Evolutionary conservation across 345 rosid species (phyloP).

Genomic region (Eucalyptus regnans): DNA sequence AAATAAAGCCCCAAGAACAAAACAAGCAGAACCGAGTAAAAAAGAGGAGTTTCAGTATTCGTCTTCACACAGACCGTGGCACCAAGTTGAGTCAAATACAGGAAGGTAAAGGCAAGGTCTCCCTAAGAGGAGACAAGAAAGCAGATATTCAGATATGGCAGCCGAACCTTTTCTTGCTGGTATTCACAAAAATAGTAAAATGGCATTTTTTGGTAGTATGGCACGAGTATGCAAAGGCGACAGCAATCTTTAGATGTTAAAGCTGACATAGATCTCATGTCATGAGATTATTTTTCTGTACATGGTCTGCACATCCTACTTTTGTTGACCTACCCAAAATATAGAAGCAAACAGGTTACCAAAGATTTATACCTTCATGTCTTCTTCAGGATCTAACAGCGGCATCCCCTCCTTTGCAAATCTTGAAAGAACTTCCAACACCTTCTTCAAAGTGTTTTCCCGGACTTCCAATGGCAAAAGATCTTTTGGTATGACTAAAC

Average conservation of each 20-base stretch:
- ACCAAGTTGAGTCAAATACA: background rate
- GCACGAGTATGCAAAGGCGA: background rate
- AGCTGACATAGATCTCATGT: background rate
- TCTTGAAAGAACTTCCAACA: constrained; percentile 49
- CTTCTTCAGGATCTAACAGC: constrained; percentile 65
- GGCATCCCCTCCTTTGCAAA: constrained; percentile 59
- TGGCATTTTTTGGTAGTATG: background rate
- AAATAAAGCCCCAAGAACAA: background rate
- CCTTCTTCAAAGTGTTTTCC: constrained; percentile 71
- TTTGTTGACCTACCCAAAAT: background rate
- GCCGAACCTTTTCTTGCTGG: background rate
- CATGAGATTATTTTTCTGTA: background rate
- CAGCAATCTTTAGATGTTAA: background rate
- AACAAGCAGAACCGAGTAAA: background rate
- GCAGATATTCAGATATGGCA: background rate
- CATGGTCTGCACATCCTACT: background rate
- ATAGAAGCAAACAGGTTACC: background rate
- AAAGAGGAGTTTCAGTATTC: background rate
- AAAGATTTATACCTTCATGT: constrained; percentile 53
- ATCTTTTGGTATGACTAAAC: constrained; percentile 66
- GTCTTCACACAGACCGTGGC: background rate
- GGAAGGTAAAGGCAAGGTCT: background rate
- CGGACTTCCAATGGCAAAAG: constrained; percentile 81
- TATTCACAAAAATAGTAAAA: background rate
- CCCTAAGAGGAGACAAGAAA: background rate